Percentiles rank a stretch among this genome's conserved stretches.
Evolutionary conservation across 495 filamentous ascomycete genomes (phyloP).

Genomic region (Recurvomyces mirabilis): DNA sequence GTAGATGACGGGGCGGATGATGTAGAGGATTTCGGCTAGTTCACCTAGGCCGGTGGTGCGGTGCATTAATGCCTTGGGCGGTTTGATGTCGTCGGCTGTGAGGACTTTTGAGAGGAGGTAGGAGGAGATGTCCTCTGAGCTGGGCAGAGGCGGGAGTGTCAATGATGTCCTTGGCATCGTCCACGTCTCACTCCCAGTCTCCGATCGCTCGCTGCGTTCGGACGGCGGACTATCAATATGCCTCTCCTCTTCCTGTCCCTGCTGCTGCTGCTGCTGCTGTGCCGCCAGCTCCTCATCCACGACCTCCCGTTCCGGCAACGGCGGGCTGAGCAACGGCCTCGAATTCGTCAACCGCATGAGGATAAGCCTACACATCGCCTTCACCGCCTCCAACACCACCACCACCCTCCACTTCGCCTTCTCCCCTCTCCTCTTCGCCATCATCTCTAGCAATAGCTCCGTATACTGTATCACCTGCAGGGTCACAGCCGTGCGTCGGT

Average conservation of each 20-base stretch:
- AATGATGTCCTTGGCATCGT: constrained; percentile 92
- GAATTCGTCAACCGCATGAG: constrained; percentile 75
- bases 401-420: constrained; percentile 78
- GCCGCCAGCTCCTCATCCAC: no score
- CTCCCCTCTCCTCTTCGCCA: constrained; percentile 75
- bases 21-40: constrained; percentile 78
- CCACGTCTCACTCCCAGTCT: constrained; percentile 48
- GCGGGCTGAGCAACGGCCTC: constrained; percentile 71
- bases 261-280: constrained; percentile 22
- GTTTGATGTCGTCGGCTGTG: constrained; percentile 92
- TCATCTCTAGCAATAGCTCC: constrained; percentile 76
- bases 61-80: constrained; percentile 71
- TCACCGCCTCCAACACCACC: constrained; percentile 74
- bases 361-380: constrained; percentile 74
- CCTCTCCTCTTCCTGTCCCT: constrained; percentile 28
- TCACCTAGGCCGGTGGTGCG: constrained; percentile 58
- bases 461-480: constrained; percentile 88
- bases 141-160: constrained; percentile 68
- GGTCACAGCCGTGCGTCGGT: constrained; percentile 63
- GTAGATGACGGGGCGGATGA: constrained; percentile 79
- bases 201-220: constrained; percentile 30
- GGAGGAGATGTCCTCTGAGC: constrained; percentile 62
- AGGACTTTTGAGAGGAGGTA: constrained; percentile 87
- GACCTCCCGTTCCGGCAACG: constrained; percentile 74
- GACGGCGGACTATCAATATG: constrained; percentile 26